Evolutionary conservation across 2,329 filamentous ascomycete species (phyloP), one percentile per base, ranked within the genome.

Genomic region (Lachnellula hyalina): DNA sequence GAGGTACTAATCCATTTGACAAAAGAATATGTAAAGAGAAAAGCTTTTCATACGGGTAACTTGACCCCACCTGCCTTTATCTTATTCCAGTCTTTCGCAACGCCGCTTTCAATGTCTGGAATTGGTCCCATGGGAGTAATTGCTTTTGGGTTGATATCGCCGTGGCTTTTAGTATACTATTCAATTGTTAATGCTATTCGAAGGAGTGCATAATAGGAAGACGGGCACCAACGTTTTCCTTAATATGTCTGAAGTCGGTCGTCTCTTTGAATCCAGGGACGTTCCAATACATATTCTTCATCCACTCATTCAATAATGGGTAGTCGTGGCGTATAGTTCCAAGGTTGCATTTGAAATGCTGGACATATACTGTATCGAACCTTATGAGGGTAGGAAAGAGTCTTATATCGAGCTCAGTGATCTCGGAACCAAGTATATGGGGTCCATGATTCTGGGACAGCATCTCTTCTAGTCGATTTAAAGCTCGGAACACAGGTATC

Each of bases 91-190:
- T 64, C 90, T 74, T 96, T 90, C 65, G 93, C 81, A 40, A 87
- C 85, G 62, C 87, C 75, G 4, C 81, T 82, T 71, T 96, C 67
- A 59, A 97, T 85, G 74, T 96, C 80, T 47, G 92, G 92, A 67
- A 90, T 65, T 7, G 93, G 93, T 0, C 93, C 93, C 38, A 95
- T 71, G 1, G 93, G 92, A 21, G 90, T 94, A 68, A 97, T 96
- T 23, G 78, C 75, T 51, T 76, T 71, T 12, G 84, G 84, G 70
- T 87, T 87, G 68, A 87, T 85, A 71, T 86, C 81, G 9, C 12
- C 23, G 69, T 85, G 82, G 69, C 77, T 87, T 81, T 96, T 96
- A 77, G 96, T 97, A 74, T 97, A 94, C 71, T 94, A 4, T 19
- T 25, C 14, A 15, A n/a, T 38, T 1, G 23, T 46, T 2, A 46